Evolutionary conservation across 345 rosid genomes (phyloP).

Genomic region (Eucalyptus tenuipes): DNA sequence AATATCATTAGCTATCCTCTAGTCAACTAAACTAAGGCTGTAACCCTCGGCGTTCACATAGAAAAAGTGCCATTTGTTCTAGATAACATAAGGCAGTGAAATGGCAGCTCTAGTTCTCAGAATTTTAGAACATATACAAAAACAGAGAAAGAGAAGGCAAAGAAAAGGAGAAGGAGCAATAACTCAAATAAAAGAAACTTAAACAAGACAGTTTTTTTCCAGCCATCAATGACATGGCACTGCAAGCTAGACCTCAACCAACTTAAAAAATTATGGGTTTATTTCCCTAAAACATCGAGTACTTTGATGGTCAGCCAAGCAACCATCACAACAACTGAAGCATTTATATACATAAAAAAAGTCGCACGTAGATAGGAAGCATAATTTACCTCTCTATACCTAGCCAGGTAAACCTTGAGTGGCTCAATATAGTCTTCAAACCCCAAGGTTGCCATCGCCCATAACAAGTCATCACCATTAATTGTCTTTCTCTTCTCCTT

Average conservation of each 20-base stretch:
- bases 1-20: background rate
- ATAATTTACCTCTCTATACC: conserved; percentile 69
- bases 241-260: background rate
- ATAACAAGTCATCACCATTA: conserved; percentile 91
- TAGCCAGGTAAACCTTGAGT: conserved; percentile 58
- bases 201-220: background rate
- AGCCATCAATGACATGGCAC: background rate
- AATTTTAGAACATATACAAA: background rate
- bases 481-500: conserved; percentile 96
- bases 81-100: background rate
- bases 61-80: background rate
- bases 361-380: background rate
- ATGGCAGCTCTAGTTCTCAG: background rate
- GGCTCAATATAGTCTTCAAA: conserved; percentile 98
- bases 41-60: background rate
- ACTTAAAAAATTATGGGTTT: background rate
- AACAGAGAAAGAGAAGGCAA: background rate
- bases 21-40: background rate
- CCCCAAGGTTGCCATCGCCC: conserved; percentile 97
- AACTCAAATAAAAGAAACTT: background rate
- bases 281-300: background rate
- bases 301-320: background rate
- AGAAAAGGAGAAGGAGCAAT: background rate
- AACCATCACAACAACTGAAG: background rate
- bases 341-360: background rate